A percentile compares a stretch with the other conserved stretches of the same genome.
These are phyloP conservation scores for Sugiyamaella xylanicola DNA, from an alignment of 1,139 yeast genomes.

Conservation along the genomic window DNA sequence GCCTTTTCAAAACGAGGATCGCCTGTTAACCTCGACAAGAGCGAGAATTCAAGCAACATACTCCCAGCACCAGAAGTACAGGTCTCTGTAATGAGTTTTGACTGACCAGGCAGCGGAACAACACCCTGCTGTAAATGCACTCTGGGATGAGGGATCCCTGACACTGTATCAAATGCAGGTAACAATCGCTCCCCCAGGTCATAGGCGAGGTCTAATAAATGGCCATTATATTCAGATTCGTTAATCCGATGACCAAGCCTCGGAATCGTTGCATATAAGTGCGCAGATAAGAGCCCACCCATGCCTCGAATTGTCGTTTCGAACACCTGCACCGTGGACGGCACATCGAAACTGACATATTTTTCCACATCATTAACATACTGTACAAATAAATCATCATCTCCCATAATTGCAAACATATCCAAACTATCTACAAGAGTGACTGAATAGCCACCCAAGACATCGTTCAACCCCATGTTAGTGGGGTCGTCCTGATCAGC, in stretches of 20 bases:
- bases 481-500: slow-evolving; percentile 57
- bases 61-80: slow-evolving; percentile 88
- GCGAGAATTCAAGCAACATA: slow-evolving; percentile 75
- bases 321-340: slow-evolving; percentile 73
- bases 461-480: slow-evolving; percentile 74
- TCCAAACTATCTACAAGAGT: slow-evolving; percentile 81
- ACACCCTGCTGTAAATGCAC: slow-evolving; percentile 63
- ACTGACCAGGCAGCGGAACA: slow-evolving; percentile 36
- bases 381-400: slow-evolving; percentile 55
- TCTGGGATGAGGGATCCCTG: slow-evolving; percentile 72
- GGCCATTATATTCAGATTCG: slow-evolving; percentile 59
- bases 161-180: slow-evolving; percentile 60
- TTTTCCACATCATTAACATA: slow-evolving; percentile 53
- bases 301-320: slow-evolving; percentile 78
- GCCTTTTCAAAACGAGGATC: slow-evolving; percentile 69
- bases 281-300: slow-evolving; percentile 79
- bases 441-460: slow-evolving; percentile 77
- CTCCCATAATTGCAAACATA: slow-evolving; percentile 71
- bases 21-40: slow-evolving; percentile 71
- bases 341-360: slow-evolving; percentile 55
- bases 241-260: slow-evolving; percentile 49
- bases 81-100: slow-evolving; percentile 54
- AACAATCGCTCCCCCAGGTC: slow-evolving; percentile 70
- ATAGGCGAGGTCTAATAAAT: slow-evolving; percentile 64
- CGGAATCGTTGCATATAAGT: slow-evolving; percentile 67